Evolutionary conservation across 345 rosid species (phyloP), one percentile per base, ranked within the genome.

Genomic region (Litchi chinensis): DNA sequence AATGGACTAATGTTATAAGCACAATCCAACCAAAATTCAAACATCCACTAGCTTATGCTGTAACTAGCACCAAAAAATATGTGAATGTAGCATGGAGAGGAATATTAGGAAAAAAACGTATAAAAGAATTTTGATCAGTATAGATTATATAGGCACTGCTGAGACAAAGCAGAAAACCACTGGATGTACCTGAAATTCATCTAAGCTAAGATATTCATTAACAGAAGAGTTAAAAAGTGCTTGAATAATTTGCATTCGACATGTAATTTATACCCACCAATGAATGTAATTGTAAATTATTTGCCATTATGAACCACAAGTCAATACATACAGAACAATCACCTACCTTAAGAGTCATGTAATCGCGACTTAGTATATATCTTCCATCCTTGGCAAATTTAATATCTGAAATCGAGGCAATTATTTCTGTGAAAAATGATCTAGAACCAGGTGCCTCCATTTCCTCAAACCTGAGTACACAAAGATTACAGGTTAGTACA

Each of bases 361-460:
- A 97, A 79, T 97, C 99, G 22, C 99, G 99, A 86, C 99, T 94
- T 69, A 97, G 93, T 69, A 97, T 89, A 82, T 91, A 82, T 86
- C 99, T 86, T 81, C 99, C 99, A 77, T 93, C 89, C 84, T 85
- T 94, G 28, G 93, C 87, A 84, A 97, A 97, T 82, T 91, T 97
- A 73, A 97, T 91, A 87, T 97, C 99, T 59, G 99, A 97, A 77
- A 97, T 93, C 28, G 98, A 97, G 62, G 99, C 99, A 83, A 94
- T 97, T 84, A 97, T 94, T 90, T 97, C 99, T 40, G 99, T 97
- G 89, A 97, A 97, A 86, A 97, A 97, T 71, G 99, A 97, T 82
- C 97, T 90, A 24, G 98, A 83, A 76, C 98, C 96, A 24, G 97
- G 93, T 63, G 91, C 92, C 81, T 93, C 99, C 60, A 86, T 93